Base-by-base conservation (phyloP, 1,284 basidiomycete species). In the Melampsora larici-populina region DNA sequence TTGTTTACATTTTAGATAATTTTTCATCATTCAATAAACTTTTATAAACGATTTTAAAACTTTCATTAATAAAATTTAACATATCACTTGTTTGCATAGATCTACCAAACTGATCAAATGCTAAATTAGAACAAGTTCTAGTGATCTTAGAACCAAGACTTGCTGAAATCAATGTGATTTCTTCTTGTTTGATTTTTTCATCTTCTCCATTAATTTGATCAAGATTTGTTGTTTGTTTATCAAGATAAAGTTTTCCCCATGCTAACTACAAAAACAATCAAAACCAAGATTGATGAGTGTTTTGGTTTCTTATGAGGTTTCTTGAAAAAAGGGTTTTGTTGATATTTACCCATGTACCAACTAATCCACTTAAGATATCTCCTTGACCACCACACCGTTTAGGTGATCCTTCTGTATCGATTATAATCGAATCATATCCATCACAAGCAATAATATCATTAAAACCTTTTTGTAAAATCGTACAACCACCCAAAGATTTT, bases 381-480 rank as follows among this genome's bases (percentile, higher is more conserved):
- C 96, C 96, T 84, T 98, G 96, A 0, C 81, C 81, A 26, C 96
- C 96, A 81, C 94, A 95, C 71, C 96, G 87, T 85, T 97, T 97
- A 80, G 94, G 83, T 0, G 94, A 93, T 2, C 96, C 96, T 74
- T 88, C 85, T 0, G 87, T 85, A 79, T 92, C 89, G 40, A 92
- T 88, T 78, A 87, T 87, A 94, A 58, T 55, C 9, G 51, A 33
- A 17, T 85, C 86, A 46, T 69, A 72, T 67, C 79, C 75, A 40
- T 79, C 81, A 43, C 81, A 80, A n/a, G 81, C 81, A 63, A 84
- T 83, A 5, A 82, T 76, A 67, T 84, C 83, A 9, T 81, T 78
- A 0, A 86, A 84, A 5, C 96, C 97, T 84, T 99, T 99, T 82
- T 98, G 89, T n/a, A 98, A 85, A 62, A 99, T 89, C 0, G 94